A percentile compares a stretch with the other conserved stretches of the same genome.
phyloP scores from a whole-genome alignment of 495 filamentous ascomycete genomes.

The Astrothelium subdiscretum region DNA sequence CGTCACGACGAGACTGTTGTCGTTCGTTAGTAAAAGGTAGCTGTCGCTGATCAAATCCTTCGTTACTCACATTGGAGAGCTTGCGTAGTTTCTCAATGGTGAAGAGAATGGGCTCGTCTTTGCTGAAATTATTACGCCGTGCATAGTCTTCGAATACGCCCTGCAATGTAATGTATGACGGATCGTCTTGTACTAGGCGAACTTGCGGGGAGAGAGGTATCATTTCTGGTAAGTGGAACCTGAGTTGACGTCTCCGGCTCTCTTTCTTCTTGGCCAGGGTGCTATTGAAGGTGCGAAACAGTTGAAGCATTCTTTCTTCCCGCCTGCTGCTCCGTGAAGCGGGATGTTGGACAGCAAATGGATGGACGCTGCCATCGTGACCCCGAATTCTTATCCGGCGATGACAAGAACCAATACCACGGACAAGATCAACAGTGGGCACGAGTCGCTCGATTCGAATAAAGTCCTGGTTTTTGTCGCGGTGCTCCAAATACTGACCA shows the following conservation, averaged over 20 bases:
- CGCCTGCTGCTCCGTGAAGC: conserved; percentile 81
- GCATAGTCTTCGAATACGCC: conserved; percentile 94
- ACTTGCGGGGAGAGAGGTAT: conserved; percentile 87
- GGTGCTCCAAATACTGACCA: conserved; percentile 90
- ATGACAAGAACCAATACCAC: conserved; percentile 78
- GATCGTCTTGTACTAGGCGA: conserved; percentile 85
- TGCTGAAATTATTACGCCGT: conserved; percentile 67
- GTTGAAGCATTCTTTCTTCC: conserved; percentile 86
- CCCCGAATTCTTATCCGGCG: conserved; percentile 89
- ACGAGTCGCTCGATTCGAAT: conserved; percentile 93
- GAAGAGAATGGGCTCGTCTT: conserved; percentile 90
- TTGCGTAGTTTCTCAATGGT: conserved; percentile 85
- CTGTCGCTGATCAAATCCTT: conserved; percentile 6
- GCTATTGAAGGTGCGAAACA: conserved; percentile 98
- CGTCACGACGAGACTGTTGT: conserved; percentile 29
- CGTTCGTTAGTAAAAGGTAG: conserved; percentile 31
- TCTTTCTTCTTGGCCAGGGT: conserved; percentile 84
- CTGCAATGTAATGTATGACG: conserved; percentile 88
- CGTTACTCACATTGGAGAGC: conserved; percentile 30
- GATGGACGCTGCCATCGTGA: conserved; percentile 91
- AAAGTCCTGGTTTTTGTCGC: conserved; percentile 98
- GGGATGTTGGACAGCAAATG: conserved; percentile 92
- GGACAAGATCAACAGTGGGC: conserved; percentile 83
- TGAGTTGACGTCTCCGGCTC: conserved; percentile 80
- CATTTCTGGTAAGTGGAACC: conserved; percentile 92